Conservation (phyloP, 441 rosid species). For the Pelargonium myrrhifolium region DNA sequence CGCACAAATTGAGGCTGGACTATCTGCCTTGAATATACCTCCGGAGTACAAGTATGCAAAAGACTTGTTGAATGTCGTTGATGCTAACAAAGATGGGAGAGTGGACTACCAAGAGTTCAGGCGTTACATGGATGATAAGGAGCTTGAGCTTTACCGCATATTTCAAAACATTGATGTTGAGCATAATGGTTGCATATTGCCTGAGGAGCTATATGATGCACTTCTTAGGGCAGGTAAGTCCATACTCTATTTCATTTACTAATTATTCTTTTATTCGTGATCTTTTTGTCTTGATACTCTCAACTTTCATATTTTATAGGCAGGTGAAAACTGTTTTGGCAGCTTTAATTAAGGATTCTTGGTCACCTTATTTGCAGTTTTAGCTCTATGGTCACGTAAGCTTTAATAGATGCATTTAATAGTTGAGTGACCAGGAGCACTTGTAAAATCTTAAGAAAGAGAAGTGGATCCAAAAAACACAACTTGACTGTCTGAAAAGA, state of each 20-base stretch:
- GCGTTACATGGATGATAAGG: constrained; percentile 60
- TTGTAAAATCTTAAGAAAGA: neutral
- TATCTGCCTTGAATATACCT: constrained; percentile 59
- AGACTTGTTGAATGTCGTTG: constrained; percentile 50
- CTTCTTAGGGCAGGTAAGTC: constrained; percentile 52
- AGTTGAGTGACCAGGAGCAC: neutral
- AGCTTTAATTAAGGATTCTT: neutral
- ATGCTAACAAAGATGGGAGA: constrained; percentile 48
- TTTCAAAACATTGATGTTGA: constrained; percentile 52
- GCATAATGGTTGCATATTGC: neutral
- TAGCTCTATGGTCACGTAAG: neutral
- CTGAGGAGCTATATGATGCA: constrained; percentile 55
- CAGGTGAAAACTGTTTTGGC: neutral
- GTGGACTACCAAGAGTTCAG: constrained; percentile 56
- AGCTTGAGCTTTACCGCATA: constrained; percentile 42
- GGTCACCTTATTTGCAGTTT: neutral
- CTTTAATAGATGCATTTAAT: neutral
- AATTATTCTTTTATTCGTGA: neutral
- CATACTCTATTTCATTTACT: constrained; percentile 7
- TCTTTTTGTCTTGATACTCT: neutral
- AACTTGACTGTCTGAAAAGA: neutral
- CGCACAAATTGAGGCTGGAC: constrained; percentile 53
- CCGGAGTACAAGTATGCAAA: constrained; percentile 51
- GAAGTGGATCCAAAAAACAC: neutral
- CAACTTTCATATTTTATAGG: neutral